These are phyloP conservation scores for Clausena lansium DNA, from an alignment of 345 rosid species.

Conservation along the genomic window DNA sequence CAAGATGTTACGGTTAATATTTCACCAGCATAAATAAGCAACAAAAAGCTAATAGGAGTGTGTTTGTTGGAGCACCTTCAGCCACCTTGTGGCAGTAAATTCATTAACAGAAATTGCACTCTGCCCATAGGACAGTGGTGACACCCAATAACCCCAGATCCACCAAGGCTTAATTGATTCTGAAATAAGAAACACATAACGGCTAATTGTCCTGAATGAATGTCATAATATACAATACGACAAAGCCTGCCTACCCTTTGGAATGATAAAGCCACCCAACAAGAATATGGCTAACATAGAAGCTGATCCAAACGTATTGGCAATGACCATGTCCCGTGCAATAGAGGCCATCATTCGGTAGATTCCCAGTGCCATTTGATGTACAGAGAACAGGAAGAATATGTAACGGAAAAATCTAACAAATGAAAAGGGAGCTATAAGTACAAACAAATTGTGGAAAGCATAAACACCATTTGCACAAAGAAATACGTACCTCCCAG, in stretches of 20 bases:
- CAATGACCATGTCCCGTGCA: constrained; percentile 84
- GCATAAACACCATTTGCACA: neutral
- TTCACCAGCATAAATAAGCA: neutral
- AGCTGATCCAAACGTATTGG: constrained; percentile 84
- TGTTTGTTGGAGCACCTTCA: constrained; percentile 36
- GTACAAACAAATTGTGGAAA: constrained; percentile 8
- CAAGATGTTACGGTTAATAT: constrained; percentile 17
- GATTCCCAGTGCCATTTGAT: constrained; percentile 91
- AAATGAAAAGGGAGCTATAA: constrained; percentile 9
- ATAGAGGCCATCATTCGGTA: constrained; percentile 75
- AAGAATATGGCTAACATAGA: constrained; percentile 55
- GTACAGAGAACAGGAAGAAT: constrained; percentile 66
- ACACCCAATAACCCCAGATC: constrained; percentile 80
- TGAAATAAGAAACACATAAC: constrained; percentile 27
- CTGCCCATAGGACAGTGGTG: constrained; percentile 80
- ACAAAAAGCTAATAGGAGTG: neutral
- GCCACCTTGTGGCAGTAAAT: constrained; percentile 80
- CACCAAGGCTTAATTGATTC: constrained; percentile 79
- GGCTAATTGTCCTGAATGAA: neutral
- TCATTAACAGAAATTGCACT: constrained; percentile 81
- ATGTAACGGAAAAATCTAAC: constrained; percentile 78
- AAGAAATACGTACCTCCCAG: constrained; percentile 61
- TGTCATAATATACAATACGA: neutral
- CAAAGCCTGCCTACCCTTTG: constrained; percentile 51
- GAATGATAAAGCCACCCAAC: constrained; percentile 88